Conservation (phyloP, 495 filamentous ascomycete species). For the Thermochaetoides thermophila region DNA sequence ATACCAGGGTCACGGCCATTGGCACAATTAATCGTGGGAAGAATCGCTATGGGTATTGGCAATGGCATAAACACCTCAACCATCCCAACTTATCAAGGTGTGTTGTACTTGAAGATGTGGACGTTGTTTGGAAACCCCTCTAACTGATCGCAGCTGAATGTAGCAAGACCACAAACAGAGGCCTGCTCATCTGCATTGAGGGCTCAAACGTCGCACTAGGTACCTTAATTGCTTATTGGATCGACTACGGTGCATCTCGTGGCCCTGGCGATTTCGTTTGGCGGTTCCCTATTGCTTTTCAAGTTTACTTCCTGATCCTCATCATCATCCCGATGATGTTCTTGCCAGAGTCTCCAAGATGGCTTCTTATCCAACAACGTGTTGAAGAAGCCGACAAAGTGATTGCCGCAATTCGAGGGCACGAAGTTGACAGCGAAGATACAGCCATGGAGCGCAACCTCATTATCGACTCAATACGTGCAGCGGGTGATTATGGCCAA, state of each 20-base stretch:
- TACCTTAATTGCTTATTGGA: conserved; percentile 66
- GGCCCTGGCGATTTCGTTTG: conserved; percentile 49
- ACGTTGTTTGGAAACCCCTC: no score
- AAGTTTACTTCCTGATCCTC: conserved; percentile 56
- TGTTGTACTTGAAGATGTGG: no score
- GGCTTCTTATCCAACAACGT: conserved; percentile 53
- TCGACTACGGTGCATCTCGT: conserved; percentile 64
- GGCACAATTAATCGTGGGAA: conserved; percentile 62
- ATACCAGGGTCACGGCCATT: conserved; percentile 25
- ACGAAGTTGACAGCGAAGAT: conserved; percentile 42
- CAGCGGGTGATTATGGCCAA: conserved; percentile 40
- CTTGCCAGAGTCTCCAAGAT: conserved; percentile 66
- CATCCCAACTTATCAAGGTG: conserved; percentile 70
- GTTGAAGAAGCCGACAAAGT: conserved; percentile 54
- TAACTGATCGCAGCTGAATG: conserved; percentile 34
- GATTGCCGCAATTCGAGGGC: conserved; percentile 51
- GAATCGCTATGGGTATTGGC: conserved; percentile 58
- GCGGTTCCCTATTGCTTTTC: conserved; percentile 76
- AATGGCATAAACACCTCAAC: conserved; percentile 69
- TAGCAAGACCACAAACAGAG: conserved; percentile 60
- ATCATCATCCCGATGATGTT: conserved; percentile 48
- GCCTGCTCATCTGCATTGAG: conserved; percentile 72
- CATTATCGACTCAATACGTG: conserved; percentile 47
- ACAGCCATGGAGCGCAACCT: conserved; percentile 43
- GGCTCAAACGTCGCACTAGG: conserved; percentile 70